These are phyloP conservation scores for Phylloporus sp. DNA, from an alignment of 768 basidiomycete genomes.

Conservation along the genomic window DNA sequence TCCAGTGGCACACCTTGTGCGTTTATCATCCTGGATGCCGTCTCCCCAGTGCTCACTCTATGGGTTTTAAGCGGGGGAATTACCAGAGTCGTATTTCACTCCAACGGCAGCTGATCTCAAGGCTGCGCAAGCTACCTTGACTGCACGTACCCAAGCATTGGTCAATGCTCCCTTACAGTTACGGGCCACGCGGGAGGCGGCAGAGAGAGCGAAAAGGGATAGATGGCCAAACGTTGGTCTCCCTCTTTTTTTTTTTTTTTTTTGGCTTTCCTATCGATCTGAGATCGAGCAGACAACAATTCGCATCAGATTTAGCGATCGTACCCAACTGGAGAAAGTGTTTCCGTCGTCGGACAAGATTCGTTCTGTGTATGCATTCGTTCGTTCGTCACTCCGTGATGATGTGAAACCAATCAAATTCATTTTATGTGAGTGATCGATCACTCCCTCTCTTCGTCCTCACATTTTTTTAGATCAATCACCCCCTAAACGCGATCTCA, in stretches of 20 bases:
- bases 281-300: conserved; percentile 61
- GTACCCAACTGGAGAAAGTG: conserved; percentile 71
- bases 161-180: conserved; percentile 67
- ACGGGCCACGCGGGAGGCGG: conserved; percentile 57
- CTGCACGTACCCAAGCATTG: conserved; percentile 57
- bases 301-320: conserved; percentile 75
- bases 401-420: conserved; percentile 79
- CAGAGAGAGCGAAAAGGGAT: conserved; percentile 52
- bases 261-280: not conserved
- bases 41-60: conserved; percentile 2
- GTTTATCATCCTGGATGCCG: conserved; percentile 16
- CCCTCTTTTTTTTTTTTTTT: not conserved
- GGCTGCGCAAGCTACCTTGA: conserved; percentile 57
- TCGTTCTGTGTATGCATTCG: conserved; percentile 78
- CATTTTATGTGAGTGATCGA: conserved; percentile 70
- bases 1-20: conserved; percentile 30
- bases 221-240: conserved; percentile 65
- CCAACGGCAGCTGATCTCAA: conserved; percentile 69
- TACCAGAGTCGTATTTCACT: conserved; percentile 72
- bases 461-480: conserved; percentile 54
- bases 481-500: conserved; percentile 79
- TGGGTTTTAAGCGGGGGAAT: conserved; percentile 34
- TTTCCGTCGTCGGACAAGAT: conserved; percentile 82
- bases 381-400: conserved; percentile 62
- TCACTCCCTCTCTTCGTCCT: not conserved